Conservation (phyloP, 2,329 filamentous ascomycete species). For the Fusarium sp. region DNA sequence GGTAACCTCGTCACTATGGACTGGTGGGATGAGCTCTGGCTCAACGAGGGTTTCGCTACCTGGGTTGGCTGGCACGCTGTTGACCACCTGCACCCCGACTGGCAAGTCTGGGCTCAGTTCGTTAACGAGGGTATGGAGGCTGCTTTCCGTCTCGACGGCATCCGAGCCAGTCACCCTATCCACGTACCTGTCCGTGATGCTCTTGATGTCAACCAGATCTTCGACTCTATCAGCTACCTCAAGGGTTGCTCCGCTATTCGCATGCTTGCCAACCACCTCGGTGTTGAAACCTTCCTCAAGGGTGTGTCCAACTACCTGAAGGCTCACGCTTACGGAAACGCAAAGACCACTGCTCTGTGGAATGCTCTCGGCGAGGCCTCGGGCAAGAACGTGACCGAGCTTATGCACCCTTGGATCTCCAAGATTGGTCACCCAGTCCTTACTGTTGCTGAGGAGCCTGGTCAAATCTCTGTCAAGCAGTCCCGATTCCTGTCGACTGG, state of each 20-base stretch:
- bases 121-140: conserved; percentile 94
- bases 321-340: conserved; percentile 89
- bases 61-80: conserved; percentile 98
- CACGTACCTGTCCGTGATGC: conserved; percentile 95
- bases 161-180: conserved; percentile 94
- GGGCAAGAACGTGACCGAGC: conserved; percentile 84
- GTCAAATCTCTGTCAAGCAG: conserved; percentile 87
- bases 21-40: conserved; percentile 95
- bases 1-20: conserved; percentile 97
- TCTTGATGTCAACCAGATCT: conserved; percentile 97
- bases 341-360: conserved; percentile 94
- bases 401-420: conserved; percentile 96
- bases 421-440: conserved; percentile 96
- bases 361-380: conserved; percentile 88
- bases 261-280: conserved; percentile 94
- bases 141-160: conserved; percentile 89
- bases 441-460: conserved; percentile 86
- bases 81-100: conserved; percentile 93
- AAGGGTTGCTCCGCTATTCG: conserved; percentile 97
- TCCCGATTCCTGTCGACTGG: conserved; percentile 92
- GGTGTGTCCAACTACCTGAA: conserved; percentile 93
- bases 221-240: conserved; percentile 95
- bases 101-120: conserved; percentile 98
- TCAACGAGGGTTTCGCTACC: conserved; percentile 97
- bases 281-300: conserved; percentile 88